phyloP scores from a whole-genome alignment of 1,139 yeast genomes.

The Magnusiomyces suaveolens region DNA sequence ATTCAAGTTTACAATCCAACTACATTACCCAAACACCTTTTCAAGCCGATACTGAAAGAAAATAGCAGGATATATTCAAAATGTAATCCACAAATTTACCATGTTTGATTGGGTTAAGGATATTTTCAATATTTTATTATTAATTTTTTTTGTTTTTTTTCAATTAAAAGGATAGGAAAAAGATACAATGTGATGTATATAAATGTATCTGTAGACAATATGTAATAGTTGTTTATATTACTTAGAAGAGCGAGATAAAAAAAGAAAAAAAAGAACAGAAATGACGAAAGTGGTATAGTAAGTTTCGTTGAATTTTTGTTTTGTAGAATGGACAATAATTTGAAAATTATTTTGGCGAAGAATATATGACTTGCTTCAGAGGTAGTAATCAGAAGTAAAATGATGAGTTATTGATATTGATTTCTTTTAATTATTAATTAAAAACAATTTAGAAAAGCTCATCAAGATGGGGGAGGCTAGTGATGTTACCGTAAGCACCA shows the following conservation, averaged over 20 bases:
- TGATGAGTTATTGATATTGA: too few species aligned
- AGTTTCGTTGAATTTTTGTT: too few species aligned
- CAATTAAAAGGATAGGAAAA: not conserved
- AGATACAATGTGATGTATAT: not conserved
- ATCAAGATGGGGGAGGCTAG: conserved; percentile 78
- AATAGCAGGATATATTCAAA: too few species aligned
- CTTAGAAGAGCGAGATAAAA: not conserved
- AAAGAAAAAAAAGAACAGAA: not conserved
- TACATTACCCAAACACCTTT: not conserved
- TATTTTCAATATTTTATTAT: not conserved
- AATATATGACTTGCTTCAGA: not conserved
- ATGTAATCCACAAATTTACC: too few species aligned
- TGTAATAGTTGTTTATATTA: not conserved
- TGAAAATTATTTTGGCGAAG: too few species aligned
- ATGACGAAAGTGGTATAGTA: too few species aligned
- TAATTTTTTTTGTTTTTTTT: not conserved
- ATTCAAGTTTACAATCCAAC: not conserved
- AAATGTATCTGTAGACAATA: not conserved
- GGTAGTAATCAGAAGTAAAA: too few species aligned
- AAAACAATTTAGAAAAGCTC: conserved; percentile 51
- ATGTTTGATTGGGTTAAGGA: too few species aligned
- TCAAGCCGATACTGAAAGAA: too few species aligned
- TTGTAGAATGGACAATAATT: too few species aligned
- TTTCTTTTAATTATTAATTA: not conserved
- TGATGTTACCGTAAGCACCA: conserved; percentile 86